phyloP scores from a whole-genome alignment of 495 filamentous ascomycete species.

The Annulohypoxylon bovei region DNA sequence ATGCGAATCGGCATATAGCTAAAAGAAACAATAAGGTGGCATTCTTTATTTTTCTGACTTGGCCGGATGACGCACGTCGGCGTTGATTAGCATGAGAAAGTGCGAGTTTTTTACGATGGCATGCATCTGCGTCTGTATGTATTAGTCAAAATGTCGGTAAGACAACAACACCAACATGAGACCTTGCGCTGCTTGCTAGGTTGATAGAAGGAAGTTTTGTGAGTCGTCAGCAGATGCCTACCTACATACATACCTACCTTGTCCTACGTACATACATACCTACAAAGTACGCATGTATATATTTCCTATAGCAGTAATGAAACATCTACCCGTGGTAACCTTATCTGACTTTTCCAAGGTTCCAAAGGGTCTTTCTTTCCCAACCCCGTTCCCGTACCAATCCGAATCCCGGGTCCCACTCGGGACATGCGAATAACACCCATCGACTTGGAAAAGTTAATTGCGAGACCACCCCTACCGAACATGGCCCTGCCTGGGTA shows the following conservation, averaged over 20 bases:
- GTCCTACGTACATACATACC: neutral
- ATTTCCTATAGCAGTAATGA: neutral
- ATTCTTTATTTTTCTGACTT: slow-evolving; percentile 3
- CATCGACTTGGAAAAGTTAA: neutral
- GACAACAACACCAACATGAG: neutral
- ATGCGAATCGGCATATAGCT: slow-evolving; percentile 14
- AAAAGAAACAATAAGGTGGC: neutral
- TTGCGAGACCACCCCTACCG: neutral
- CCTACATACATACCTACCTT: neutral
- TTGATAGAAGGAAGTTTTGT: neutral
- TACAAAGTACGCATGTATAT: neutral
- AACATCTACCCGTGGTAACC: too few relatives aligned
- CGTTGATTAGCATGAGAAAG: neutral
- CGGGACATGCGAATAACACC: neutral
- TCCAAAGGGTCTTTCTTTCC: neutral
- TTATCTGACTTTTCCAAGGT: too few relatives aligned
- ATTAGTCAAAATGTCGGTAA: slow-evolving; percentile 38
- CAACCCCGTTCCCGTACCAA: slow-evolving; percentile 5
- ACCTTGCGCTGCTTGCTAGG: neutral
- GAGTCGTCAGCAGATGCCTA: slow-evolving; percentile 10
- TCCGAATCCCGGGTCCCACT: slow-evolving; percentile 20
- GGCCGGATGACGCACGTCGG: neutral
- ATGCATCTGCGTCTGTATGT: neutral
- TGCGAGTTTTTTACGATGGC: neutral
- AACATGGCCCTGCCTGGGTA: neutral